Evolutionary conservation across 768 basidiomycete species (phyloP), one percentile per base, ranked within the genome.

Genomic region (Boletus insuetus): DNA sequence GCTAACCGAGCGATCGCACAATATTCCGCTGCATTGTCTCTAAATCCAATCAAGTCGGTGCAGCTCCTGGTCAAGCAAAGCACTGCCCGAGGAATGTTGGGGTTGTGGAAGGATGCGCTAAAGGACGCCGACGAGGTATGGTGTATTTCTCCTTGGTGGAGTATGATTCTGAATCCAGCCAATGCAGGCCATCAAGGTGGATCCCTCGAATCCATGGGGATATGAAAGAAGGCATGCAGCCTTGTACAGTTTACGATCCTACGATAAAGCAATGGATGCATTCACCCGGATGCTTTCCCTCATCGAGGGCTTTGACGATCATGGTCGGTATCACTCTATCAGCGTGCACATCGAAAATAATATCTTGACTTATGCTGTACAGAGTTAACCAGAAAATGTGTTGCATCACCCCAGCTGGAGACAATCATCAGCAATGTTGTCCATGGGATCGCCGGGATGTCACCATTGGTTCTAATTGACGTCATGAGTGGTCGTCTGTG

Each of bases 51-150:
- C 3, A 34, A 34, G 4, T 6, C 26, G 6, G 26, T 7, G 26
- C 7, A 9, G 7, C 34, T 34, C 12, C 12, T 34, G 3, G 13
- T 34, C 13, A 34, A 34, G 6, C 34, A 6, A 13, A 34, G 34
- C 34, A 34, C 10, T 12, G 34, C 34, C 34, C 34, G 13, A 5
- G 11, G 4, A 3, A 34, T 8, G 11, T 14, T 34, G 34, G 34
- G 22, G 5, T 29, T 16, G 5, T 60, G 62, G 53, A 51, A 53
- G 2, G 59, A 53, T 14, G 54, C 59, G 3, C n/a, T 65, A 39
- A 37, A 44, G 3, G 63, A 64, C 11, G 59, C 63, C 14, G 45
- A 65, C 12, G 17, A 54, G 37, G 63, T 56, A 50, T 9, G 7
- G 26, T 9, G 13, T 12, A 0, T 0, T 16, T 41, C 14, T 22